Evolutionary conservation across 768 basidiomycete genomes (phyloP).

Genomic region (Macrolepiota fuliginosa): DNA sequence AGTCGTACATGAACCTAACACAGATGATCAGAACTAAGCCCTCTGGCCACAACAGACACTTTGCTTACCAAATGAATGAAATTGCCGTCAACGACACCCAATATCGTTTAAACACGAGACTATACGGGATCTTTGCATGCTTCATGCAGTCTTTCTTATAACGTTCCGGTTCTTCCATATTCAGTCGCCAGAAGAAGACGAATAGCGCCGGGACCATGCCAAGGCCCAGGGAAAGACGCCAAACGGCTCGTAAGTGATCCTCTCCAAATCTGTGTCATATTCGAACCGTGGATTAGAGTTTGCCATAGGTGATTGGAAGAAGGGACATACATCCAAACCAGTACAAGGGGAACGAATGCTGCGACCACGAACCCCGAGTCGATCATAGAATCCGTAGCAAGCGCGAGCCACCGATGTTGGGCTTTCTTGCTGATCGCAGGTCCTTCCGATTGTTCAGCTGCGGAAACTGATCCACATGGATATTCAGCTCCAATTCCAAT

Average conservation of each 20-base stretch:
- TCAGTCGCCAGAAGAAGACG: conserved; percentile 85
- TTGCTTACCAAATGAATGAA: conserved; percentile 65
- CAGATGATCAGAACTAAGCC: neutral
- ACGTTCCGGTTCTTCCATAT: conserved; percentile 76
- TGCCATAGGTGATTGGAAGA: neutral
- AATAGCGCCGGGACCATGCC: conserved; percentile 77
- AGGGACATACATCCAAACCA: conserved; percentile 81
- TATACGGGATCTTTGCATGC: conserved; percentile 68
- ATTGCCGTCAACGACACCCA: conserved; percentile 74
- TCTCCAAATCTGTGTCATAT: conserved; percentile 56
- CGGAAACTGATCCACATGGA: conserved; percentile 87
- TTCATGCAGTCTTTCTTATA: conserved; percentile 83
- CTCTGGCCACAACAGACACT: neutral
- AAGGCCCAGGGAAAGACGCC: conserved; percentile 84
- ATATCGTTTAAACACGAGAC: conserved; percentile 76
- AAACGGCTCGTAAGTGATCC: conserved; percentile 80
- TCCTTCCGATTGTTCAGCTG: conserved; percentile 89
- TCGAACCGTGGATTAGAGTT: neutral
- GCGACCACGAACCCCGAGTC: conserved; percentile 80
- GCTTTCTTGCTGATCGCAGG: conserved; percentile 71
- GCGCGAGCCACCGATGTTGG: conserved; percentile 83
- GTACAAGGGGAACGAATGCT: conserved; percentile 79
- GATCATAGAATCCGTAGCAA: conserved; percentile 88
- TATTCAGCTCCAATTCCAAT: conserved; percentile 89
- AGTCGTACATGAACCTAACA: conserved; percentile 72